phyloP scores from a whole-genome alignment of 2,329 filamentous ascomycete species.

The Cercospora zeina region DNA sequence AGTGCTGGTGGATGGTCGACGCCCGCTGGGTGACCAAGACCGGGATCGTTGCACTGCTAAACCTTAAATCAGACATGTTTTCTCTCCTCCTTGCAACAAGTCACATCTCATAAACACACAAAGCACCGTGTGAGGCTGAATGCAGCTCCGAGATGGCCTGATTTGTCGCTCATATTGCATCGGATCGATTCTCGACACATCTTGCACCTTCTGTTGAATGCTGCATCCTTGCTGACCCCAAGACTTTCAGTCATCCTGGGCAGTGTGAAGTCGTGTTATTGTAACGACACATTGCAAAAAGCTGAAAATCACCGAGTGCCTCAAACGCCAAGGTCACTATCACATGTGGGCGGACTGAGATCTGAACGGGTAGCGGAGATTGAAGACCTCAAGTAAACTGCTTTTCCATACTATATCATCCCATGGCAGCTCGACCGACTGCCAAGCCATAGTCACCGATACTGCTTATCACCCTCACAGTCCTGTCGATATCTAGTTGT shows the following conservation, averaged over 20 bases:
- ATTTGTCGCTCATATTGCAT: not conserved
- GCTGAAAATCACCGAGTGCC: not conserved
- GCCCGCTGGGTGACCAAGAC: not conserved
- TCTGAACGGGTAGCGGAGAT: too few species aligned
- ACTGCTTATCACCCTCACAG: not conserved
- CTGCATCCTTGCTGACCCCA: not conserved
- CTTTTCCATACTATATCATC: not conserved
- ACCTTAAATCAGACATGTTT: not conserved
- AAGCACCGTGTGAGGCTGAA: not conserved
- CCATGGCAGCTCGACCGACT: not conserved
- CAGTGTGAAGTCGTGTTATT: not conserved
- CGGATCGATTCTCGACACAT: not conserved
- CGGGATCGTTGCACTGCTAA: not conserved
- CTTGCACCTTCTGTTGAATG: not conserved
- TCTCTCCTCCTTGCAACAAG: not conserved
- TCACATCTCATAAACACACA: not conserved
- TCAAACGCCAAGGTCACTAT: not conserved
- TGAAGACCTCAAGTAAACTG: not conserved
- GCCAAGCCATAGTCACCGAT: not conserved
- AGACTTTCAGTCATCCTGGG: not conserved
- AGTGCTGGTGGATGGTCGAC: slow-evolving; percentile 3
- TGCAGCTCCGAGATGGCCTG: not conserved
- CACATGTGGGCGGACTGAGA: not conserved
- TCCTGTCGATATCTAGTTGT: slow-evolving; percentile 11
- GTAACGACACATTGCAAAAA: not conserved